A percentile compares a stretch with the other conserved stretches of the same genome.
Conservation (phyloP, 1,139 yeast genomes). For the Blastobotrys niveus region DNA sequence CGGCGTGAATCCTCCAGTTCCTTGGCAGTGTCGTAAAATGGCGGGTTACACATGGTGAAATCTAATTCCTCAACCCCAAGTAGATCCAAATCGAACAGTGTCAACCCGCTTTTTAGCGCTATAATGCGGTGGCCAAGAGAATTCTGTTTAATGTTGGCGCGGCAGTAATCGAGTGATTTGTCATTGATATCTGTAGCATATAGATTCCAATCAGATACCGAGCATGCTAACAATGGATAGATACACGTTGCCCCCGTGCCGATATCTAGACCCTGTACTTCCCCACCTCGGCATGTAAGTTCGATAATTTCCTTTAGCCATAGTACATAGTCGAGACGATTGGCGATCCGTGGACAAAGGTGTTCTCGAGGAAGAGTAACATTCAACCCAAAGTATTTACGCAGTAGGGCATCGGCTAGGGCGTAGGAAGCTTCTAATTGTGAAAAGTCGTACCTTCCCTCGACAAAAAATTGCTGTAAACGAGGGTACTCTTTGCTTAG, state of each 20-base stretch:
- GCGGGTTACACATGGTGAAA: conserved; percentile 45
- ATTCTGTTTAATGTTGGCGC: conserved; percentile 26
- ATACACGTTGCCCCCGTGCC: conserved; percentile 44
- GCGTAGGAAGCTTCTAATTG: conserved; percentile 18
- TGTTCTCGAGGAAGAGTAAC: conserved; percentile 19
- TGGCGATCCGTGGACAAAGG: conserved; percentile 28
- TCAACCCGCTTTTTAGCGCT: conserved; percentile 7
- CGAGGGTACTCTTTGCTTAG: conserved; percentile 10
- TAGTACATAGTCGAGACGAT: conserved; percentile 26
- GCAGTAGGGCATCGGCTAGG: conserved; percentile 21
- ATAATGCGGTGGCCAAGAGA: conserved; percentile 12
- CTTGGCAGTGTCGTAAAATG: conserved; percentile 36
- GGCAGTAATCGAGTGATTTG: conserved; percentile 30
- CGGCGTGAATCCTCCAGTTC: conserved; percentile 30
- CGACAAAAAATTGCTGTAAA: conserved; percentile 8
- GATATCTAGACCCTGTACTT: conserved; percentile 19
- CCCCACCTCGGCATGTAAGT: conserved; percentile 2
- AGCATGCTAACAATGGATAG: conserved; percentile 37
- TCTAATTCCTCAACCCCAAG: conserved; percentile 15
- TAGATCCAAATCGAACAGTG: conserved; percentile 13
- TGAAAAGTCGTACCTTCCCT: conserved; percentile 11
- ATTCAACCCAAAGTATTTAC: conserved; percentile 21
- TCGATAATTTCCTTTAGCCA: conserved; percentile 22
- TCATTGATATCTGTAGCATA: conserved; percentile 39
- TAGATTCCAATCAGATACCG: conserved; percentile 24